Base-by-base conservation (phyloP, 495 filamentous ascomycete species). In the Penicillium soppii region DNA sequence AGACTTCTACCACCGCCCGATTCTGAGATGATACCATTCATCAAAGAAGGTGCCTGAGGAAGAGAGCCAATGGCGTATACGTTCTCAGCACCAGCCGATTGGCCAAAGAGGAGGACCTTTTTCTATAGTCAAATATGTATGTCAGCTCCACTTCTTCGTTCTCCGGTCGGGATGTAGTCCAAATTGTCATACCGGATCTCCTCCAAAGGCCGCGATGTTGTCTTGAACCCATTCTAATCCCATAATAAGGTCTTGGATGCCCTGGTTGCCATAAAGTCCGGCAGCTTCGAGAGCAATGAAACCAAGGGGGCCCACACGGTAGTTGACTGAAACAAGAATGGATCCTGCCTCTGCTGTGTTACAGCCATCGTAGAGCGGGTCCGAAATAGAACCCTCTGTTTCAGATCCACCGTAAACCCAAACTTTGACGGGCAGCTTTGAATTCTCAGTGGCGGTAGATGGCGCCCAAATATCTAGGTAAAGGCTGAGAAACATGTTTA, bases 251-350 rank as follows among this genome's bases (percentile, higher is more conserved):
- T 65, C 55, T 38, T 54, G 51, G 27, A 61, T 52, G 9, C 56
- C 59, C 7, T 56, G 32, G 38, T 61, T 63, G 13, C 63, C 63
- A 13, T 52, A 26, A 16, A 64, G 54, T 12, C 57, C 61, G 17
- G 53, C 63, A 46, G 43, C 53, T 20, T 44, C 21, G 2, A 63
- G 48, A 3, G 54, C 61, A 25, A 62, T 50, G 37, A 59, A 65
- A 7, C 64, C 64, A 6, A 67, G 42, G 5, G 62, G 49, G 8
- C 64, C 64, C 13, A 67, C 22, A 27, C 64, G 25, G 50, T 65
- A 67, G 43, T 75, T 75, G 36, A 74, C 29, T 16, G 61, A 60
- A 4, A 75, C 72, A 3, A 74, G 47, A 43, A 76, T 64, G 8
- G 65, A 52, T 38, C 53, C 53, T 12, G 65, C 62, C 4, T 47